Conservation (phyloP, 495 filamentous ascomycete genomes). For the Bombardia bombarda region DNA sequence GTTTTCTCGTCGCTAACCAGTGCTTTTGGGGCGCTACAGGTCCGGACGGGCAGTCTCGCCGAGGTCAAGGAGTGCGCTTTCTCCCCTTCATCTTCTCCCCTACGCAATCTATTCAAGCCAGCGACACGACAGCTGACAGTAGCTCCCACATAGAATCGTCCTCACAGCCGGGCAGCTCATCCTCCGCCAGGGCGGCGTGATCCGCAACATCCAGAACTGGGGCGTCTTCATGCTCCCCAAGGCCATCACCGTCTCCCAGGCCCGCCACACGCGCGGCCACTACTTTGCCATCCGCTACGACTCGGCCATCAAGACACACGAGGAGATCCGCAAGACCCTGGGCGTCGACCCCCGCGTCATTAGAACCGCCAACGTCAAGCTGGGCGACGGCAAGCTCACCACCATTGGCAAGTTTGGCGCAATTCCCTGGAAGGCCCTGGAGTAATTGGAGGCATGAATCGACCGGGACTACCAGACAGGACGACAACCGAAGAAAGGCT, state of each 20-base stretch:
- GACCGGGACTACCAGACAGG: too few species aligned
- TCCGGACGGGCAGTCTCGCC: slow-evolving; percentile 74
- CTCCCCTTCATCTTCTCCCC: slow-evolving; percentile 1
- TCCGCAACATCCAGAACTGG: slow-evolving; percentile 93
- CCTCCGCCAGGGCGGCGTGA: slow-evolving; percentile 77
- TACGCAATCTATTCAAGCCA: background rate
- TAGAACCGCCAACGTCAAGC: slow-evolving; percentile 73
- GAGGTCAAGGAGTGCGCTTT: slow-evolving; percentile 87
- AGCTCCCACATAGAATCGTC: slow-evolving; percentile 57
- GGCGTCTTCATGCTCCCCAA: slow-evolving; percentile 78
- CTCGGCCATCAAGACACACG: slow-evolving; percentile 58
- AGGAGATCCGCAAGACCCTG: slow-evolving; percentile 62
- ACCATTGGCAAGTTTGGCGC: slow-evolving; percentile 55
- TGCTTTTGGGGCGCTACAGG: slow-evolving; percentile 51
- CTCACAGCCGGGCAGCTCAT: slow-evolving; percentile 75
- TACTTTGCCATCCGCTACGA: slow-evolving; percentile 99
- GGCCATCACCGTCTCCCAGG: slow-evolving; percentile 65
- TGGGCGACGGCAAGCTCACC: slow-evolving; percentile 68
- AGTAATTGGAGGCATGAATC: slow-evolving; percentile 5
- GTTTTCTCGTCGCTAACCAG: too few species aligned
- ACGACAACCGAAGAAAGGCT: too few species aligned
- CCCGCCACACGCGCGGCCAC: slow-evolving; percentile 71
- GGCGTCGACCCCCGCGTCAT: slow-evolving; percentile 89
- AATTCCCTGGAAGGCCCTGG: slow-evolving; percentile 27
- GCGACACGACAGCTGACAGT: background rate